phyloP scores from a whole-genome alignment of 2,329 filamentous ascomycete genomes.

The Talaromyces marneffei region DNA sequence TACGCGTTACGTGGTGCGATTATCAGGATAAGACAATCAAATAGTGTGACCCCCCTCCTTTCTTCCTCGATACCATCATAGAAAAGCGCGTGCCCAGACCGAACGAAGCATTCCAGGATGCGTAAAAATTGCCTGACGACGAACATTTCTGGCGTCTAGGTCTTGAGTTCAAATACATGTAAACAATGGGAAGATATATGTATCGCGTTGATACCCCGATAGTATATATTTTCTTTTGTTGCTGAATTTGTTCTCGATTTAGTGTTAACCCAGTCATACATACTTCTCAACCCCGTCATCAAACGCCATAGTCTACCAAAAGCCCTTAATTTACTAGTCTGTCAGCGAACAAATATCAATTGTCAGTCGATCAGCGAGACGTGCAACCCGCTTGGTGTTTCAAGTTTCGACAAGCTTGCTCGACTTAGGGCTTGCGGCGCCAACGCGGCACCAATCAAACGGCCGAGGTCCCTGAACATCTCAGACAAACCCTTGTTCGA shows the following conservation, averaged over 20 bases:
- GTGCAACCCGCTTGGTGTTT: not conserved
- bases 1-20: not conserved
- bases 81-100: not conserved
- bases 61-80: not conserved
- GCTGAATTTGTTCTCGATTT: not conserved
- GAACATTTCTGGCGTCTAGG: not conserved
- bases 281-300: not conserved
- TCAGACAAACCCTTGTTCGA: not conserved
- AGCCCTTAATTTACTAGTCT: not conserved
- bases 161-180: not conserved
- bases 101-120: not conserved
- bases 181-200: not conserved
- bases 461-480: constrained; percentile 1
- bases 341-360: not conserved
- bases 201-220: not conserved
- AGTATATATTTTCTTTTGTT: not conserved
- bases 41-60: not conserved
- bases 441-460: constrained; percentile 1
- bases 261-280: not conserved
- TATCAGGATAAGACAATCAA: not conserved
- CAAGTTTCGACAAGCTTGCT: constrained; percentile 7
- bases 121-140: not conserved
- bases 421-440: constrained; percentile 2
- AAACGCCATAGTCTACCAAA: not conserved
- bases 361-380: not conserved